phyloP scores from a whole-genome alignment of 192 early-diverging fungal species.

The Umbelopsis vinacea region DNA sequence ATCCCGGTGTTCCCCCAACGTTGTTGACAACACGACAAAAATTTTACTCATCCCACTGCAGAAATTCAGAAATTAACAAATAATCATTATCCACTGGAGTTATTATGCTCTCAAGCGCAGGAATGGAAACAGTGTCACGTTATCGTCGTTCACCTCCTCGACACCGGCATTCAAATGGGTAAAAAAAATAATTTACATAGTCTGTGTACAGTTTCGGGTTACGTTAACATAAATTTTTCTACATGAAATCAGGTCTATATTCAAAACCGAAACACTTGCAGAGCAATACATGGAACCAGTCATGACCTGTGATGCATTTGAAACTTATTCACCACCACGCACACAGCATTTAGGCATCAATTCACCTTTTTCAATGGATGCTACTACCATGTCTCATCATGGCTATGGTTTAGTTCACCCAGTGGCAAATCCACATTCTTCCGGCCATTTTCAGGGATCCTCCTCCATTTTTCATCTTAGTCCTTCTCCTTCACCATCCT shows the following conservation, averaged over 20 bases:
- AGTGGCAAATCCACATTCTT: conserved; percentile 15
- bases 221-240: background rate
- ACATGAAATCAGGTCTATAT: background rate
- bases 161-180: conserved; percentile 13
- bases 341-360: background rate
- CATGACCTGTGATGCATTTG: conserved; percentile 15
- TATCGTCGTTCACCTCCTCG: conserved; percentile 19
- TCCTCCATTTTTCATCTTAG: conserved; percentile 22
- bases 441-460: conserved; percentile 19
- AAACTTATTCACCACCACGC: conserved; percentile 12
- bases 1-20: too few species aligned
- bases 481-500: conserved; percentile 18
- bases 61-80: background rate
- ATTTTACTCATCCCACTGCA: background rate
- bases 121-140: background rate
- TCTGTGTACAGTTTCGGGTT: background rate
- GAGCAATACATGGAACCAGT: conserved; percentile 10
- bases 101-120: conserved; percentile 16
- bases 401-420: conserved; percentile 2
- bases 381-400: conserved; percentile 15
- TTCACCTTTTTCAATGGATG: conserved; percentile 5
- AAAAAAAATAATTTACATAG: background rate
- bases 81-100: background rate
- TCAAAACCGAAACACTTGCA: conserved; percentile 7
- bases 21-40: too few species aligned